A percentile compares a stretch with the other conserved stretches of the same genome.
Evolutionary conservation across 2,329 filamentous ascomycete genomes (phyloP).

Genomic region (Septoria linicola): DNA sequence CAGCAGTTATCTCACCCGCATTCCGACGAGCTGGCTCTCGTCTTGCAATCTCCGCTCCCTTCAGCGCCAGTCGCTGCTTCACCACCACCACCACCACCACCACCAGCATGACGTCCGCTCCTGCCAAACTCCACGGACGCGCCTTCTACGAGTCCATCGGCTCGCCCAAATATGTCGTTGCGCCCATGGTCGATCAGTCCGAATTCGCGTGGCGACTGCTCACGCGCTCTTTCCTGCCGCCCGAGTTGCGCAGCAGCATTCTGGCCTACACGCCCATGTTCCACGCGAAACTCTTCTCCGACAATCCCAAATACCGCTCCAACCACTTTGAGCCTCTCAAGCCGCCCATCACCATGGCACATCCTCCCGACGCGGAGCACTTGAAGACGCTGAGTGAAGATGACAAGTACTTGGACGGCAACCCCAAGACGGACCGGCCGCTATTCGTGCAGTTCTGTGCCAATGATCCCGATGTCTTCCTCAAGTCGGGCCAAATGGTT

Average conservation of each 20-base stretch:
- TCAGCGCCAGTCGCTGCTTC: background rate
- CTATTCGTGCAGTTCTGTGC: slow-evolving; percentile 97
- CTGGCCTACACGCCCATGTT: slow-evolving; percentile 96
- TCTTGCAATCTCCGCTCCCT: background rate
- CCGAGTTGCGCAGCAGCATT: slow-evolving; percentile 59
- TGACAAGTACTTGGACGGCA: slow-evolving; percentile 74
- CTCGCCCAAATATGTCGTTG: slow-evolving; percentile 83
- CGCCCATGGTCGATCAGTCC: slow-evolving; percentile 97
- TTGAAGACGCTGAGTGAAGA: slow-evolving; percentile 25
- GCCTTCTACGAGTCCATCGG: slow-evolving; percentile 95
- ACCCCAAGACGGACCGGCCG: slow-evolving; percentile 78
- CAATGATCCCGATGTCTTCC: slow-evolving; percentile 76
- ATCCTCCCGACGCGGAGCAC: slow-evolving; percentile 26
- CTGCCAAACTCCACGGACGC: slow-evolving; percentile 56
- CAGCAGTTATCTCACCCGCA: background rate
- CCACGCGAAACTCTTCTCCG: slow-evolving; percentile 83
- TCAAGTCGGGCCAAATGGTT: slow-evolving; percentile 74
- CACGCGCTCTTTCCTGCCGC: slow-evolving; percentile 82
- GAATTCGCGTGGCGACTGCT: slow-evolving; percentile 99
- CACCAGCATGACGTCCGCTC: slow-evolving; percentile 7
- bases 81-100: slow-evolving; percentile 23
- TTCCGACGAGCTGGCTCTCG: slow-evolving; percentile 9
- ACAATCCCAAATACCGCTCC: slow-evolving; percentile 72
- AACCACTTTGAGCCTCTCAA: slow-evolving; percentile 73
- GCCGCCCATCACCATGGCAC: slow-evolving; percentile 27